These are phyloP conservation scores for Groenewaldozyma auringiensis DNA, from an alignment of 1,139 yeast species.

Conservation along the genomic window DNA sequence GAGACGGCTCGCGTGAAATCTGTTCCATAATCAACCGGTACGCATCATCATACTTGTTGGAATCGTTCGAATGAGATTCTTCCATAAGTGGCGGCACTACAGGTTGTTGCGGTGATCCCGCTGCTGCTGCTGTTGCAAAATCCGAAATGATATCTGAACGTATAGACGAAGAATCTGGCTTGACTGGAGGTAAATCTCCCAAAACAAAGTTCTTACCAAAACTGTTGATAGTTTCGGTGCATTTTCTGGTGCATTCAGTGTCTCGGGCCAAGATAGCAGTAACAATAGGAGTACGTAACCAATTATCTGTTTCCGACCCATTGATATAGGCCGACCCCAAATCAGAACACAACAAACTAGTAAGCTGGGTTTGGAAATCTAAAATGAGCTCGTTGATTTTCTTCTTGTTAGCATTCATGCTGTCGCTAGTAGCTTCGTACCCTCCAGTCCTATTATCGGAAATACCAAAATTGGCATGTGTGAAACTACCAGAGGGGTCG, in stretches of 20 bases:
- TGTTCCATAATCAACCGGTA: constrained; percentile 21
- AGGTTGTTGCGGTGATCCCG: no score
- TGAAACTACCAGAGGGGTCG: constrained; percentile 12
- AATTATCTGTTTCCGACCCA: constrained; percentile 30
- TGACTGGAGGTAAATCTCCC: neutral
- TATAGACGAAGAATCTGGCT: no score
- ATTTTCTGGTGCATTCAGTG: neutral
- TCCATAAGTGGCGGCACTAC: no score
- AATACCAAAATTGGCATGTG: neutral
- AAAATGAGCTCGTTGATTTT: constrained; percentile 21
- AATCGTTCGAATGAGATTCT: constrained; percentile 7
- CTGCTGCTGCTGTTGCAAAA: neutral
- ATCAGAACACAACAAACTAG: constrained; percentile 26
- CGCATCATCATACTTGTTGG: constrained; percentile 26
- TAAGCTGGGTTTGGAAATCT: constrained; percentile 25
- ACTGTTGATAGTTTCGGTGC: neutral
- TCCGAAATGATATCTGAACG: neutral
- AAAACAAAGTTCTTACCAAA: neutral
- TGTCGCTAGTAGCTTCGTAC: neutral
- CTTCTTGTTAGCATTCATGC: constrained; percentile 15
- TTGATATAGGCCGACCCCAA: constrained; percentile 25
- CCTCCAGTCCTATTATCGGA: neutral
- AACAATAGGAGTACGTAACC: constrained; percentile 24
- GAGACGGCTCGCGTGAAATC: constrained; percentile 26
- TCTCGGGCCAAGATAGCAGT: neutral